Evolutionary conservation across 768 basidiomycete species (phyloP), one percentile per base, ranked within the genome.

Genomic region (Calocera cornea): DNA sequence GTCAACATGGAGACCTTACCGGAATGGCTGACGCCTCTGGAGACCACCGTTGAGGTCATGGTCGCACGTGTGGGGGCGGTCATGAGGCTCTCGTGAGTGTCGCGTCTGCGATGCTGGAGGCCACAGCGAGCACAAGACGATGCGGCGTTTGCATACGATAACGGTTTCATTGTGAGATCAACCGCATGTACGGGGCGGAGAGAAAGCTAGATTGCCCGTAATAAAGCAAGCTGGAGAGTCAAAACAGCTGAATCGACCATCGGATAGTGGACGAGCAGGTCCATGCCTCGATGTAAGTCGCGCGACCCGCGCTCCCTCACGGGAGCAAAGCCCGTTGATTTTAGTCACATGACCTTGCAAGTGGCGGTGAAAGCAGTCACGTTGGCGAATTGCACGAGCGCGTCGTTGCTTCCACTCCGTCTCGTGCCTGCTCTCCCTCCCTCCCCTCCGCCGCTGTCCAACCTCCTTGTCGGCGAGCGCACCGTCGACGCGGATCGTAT

Each of bases 301-400:
- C 54, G 54, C 16, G 10, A 5, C 22, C n/a, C n/a, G n/a, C 54
- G 54, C 54, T 11, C 27, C 31, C 31, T 2, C 27, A 60, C 54
- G 54, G 27, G 31, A 33, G 31, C 24, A 60, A 27, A 27, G 31
- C 11, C 19, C 8, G 54, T 60, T 60, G 54, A 60, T 60, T 60
- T 60, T 60, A 27, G 54, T 60, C 54, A 60, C 54, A 60, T 60
- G 54, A 60, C 31, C 19, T 60, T 29, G 12, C 31, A 5, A 60
- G 54, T 60, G 54, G 54, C 54, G 19, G 54, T 60, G 54, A 60
- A 5, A 60, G 14, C 54, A 60, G 54, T 60, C 54, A 60, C 54
- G 54, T 60, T 33, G 14, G 5, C 54, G 5, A 60, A 60, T 29
- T 2, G 54, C 2, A 33, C 54, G 19, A 11, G 54, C 54, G 54